These are phyloP conservation scores for Glutinoglossum americanum DNA, from an alignment of 495 filamentous ascomycete genomes.

Conservation along the genomic window DNA sequence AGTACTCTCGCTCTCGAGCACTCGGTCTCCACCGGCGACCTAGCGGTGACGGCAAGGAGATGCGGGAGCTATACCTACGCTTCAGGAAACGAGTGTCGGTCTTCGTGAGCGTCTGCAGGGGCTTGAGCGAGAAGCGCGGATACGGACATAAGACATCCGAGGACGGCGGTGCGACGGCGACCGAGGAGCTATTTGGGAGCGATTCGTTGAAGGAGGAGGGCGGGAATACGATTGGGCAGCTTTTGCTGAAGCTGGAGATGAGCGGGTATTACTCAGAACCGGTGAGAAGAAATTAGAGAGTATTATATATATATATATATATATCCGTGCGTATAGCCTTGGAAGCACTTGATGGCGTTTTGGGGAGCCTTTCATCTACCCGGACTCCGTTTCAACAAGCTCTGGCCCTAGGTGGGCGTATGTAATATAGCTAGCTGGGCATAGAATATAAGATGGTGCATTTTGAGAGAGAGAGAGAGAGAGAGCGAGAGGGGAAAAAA, in stretches of 20 bases:
- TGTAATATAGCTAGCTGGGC: no score
- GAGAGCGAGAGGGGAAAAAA: no score
- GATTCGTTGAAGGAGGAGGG: conserved; percentile 13
- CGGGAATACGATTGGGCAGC: conserved; percentile 26
- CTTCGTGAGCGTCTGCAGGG: conserved; percentile 41
- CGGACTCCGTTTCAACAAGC: no score
- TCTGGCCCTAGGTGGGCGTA: no score
- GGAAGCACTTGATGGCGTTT: no score
- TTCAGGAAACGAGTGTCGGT: conserved; percentile 48
- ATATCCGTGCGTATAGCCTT: no score
- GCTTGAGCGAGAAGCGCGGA: conserved; percentile 35
- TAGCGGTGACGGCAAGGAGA: conserved; percentile 21
- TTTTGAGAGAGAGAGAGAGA: no score
- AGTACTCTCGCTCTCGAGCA: conserved; percentile 20
- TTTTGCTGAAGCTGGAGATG: conserved; percentile 39
- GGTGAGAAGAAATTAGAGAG: no score
- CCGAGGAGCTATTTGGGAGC: conserved; percentile 8
- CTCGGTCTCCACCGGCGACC: conserved; percentile 6
- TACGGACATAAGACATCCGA: conserved; percentile 25
- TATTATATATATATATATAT: no score
- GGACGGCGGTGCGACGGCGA: conserved; percentile 3
- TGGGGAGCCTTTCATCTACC: no score
- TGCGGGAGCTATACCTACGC: conserved; percentile 31
- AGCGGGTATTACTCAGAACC: conserved; percentile 27
- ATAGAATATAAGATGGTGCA: no score